Evolutionary conservation across 2,329 filamentous ascomycete genomes (phyloP).

Genomic region (Pseudogymnoascus sp.): DNA sequence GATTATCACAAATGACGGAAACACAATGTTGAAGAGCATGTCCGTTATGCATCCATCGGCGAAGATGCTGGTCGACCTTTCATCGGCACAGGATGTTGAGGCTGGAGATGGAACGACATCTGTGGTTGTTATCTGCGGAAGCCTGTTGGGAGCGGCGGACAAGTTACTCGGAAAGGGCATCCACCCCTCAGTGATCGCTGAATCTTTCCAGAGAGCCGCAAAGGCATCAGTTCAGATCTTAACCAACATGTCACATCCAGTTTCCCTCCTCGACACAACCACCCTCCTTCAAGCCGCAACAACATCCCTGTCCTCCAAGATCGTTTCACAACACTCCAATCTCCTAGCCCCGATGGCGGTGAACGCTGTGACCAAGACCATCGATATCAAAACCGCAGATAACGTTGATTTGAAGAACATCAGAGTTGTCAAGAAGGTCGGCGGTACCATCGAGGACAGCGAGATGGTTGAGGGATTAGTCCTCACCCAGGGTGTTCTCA

Average conservation of each 20-base stretch:
- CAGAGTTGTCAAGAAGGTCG: conserved; percentile 92
- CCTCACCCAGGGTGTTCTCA: conserved; percentile 84
- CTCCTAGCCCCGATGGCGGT: conserved; percentile 96
- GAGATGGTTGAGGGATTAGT: conserved; percentile 95
- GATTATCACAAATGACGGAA: conserved; percentile 98
- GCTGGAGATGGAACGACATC: conserved; percentile 97
- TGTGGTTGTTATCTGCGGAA: conserved; percentile 95
- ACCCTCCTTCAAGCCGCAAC: conserved; percentile 94
- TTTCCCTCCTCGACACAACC: conserved; percentile 77
- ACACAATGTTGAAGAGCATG: conserved; percentile 99
- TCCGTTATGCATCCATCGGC: conserved; percentile 98
- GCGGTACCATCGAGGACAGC: conserved; percentile 96
- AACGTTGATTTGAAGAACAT: conserved; percentile 97
- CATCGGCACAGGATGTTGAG: conserved; percentile 95
- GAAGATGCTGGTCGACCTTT: conserved; percentile 97
- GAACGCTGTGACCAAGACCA: conserved; percentile 89
- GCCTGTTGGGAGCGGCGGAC: conserved; percentile 87
- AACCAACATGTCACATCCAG: conserved; percentile 91
- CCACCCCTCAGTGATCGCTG: conserved; percentile 95
- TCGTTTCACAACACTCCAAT: conserved; percentile 94
- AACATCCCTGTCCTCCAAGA: conserved; percentile 95
- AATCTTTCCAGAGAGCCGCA: conserved; percentile 92
- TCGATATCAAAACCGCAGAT: conserved; percentile 89
- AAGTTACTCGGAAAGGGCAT: conserved; percentile 85
- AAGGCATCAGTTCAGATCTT: conserved; percentile 81